A percentile compares a stretch with the other conserved stretches of the same genome.
These are phyloP conservation scores for Termitomyces bulborhizus DNA, from an alignment of 768 basidiomycete species.

Conservation along the genomic window DNA sequence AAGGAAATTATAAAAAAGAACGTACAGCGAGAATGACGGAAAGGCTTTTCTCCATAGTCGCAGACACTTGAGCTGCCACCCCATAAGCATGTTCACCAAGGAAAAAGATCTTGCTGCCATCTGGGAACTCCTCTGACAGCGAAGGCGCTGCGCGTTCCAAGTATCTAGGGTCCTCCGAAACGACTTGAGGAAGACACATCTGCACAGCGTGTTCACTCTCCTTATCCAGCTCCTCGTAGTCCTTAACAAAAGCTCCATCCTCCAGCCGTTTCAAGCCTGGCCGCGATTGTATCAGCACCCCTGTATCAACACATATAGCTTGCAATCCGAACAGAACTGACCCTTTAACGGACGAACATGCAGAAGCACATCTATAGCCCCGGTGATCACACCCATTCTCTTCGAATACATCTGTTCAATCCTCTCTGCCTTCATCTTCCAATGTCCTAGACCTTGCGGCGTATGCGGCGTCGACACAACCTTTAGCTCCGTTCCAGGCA, in stretches of 20 bases:
- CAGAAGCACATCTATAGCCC: conserved; percentile 70
- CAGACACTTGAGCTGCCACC: conserved; percentile 85
- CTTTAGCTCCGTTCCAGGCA: conserved; percentile 44
- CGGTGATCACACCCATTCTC: conserved; percentile 79
- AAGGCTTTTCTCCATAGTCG: conserved; percentile 60
- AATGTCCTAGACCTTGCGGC: conserved; percentile 58
- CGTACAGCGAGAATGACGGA: conserved; percentile 85
- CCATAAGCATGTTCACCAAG: conserved; percentile 93
- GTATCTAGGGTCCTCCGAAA: conserved; percentile 85
- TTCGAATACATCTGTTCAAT: conserved; percentile 88
- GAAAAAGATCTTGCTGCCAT: conserved; percentile 91
- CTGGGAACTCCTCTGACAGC: conserved; percentile 84
- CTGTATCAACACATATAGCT: not conserved
- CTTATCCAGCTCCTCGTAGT: conserved; percentile 80
- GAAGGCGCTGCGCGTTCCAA: conserved; percentile 79
- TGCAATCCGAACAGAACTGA: conserved; percentile 21
- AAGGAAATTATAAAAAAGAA: not conserved
- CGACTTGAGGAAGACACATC: conserved; percentile 73
- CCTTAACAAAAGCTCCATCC: conserved; percentile 88
- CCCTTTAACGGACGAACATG: conserved; percentile 93
- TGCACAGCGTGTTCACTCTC: conserved; percentile 86
- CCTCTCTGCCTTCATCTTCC: conserved; percentile 77
- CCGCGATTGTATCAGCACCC: not conserved
- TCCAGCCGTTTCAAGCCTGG: conserved; percentile 87
- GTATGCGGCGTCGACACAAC: conserved; percentile 71